Conservation (phyloP, 495 filamentous ascomycete genomes). For the Neurospora sp. region DNA sequence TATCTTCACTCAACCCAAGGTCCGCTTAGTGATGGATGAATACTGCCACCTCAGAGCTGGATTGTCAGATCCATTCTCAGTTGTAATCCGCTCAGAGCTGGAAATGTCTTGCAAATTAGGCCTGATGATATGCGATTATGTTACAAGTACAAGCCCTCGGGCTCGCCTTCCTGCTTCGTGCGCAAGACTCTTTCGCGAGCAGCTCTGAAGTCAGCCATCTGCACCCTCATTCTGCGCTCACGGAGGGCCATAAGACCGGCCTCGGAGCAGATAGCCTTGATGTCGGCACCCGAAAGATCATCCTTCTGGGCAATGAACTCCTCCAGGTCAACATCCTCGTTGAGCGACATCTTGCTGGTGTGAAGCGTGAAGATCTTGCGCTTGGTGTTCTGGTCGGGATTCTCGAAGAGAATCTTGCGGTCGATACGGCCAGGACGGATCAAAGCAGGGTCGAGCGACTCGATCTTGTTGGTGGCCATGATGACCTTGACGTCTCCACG, state of each 20-base stretch:
- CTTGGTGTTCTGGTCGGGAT: constrained; percentile 98
- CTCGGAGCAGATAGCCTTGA: constrained; percentile 97
- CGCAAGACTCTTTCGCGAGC: constrained; percentile 93
- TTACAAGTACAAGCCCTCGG: constrained; percentile 97
- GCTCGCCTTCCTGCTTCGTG: constrained; percentile 97
- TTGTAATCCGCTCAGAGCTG: not conserved
- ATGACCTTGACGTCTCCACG: constrained; percentile 99
- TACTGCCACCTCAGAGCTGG: not conserved
- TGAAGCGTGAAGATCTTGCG: constrained; percentile 99
- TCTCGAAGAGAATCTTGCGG: constrained; percentile 98
- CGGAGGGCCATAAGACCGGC: constrained; percentile 90
- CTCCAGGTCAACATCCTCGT: constrained; percentile 90
- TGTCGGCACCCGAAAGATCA: constrained; percentile 93
- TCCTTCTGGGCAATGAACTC: constrained; percentile 99
- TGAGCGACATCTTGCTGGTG: constrained; percentile 97
- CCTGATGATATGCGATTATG: constrained; percentile 8
- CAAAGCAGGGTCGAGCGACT: constrained; percentile 89
- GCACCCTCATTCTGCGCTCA: constrained; percentile 94
- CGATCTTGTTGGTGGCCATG: constrained; percentile 99
- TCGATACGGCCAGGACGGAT: constrained; percentile 98
- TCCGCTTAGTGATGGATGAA: not conserved
- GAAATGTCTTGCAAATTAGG: not conserved
- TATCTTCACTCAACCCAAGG: not conserved
- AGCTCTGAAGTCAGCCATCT: constrained; percentile 95
- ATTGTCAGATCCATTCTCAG: not conserved